Evolutionary conservation across 2,329 filamentous ascomycete genomes (phyloP), one percentile per base, ranked within the genome.

Genomic region (Fusarium nematophilum): DNA sequence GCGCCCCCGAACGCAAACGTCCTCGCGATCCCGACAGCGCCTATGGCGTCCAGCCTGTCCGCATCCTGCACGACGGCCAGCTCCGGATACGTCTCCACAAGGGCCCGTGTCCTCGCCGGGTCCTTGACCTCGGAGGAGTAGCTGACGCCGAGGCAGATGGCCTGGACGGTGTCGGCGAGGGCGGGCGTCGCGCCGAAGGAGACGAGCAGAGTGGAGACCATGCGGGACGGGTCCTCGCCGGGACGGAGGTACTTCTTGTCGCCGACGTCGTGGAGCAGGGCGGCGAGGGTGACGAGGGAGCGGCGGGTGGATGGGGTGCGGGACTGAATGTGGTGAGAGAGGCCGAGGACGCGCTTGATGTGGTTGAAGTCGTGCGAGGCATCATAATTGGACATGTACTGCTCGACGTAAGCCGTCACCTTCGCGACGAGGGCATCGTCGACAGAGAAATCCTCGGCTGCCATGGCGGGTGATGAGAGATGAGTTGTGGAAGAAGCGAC

Each of bases 31-130:
- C 94, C 94, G 25, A 97, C 85, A 0, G 91, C 92, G 1, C 93
- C 94, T 43, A 97, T 88, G 4, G 93, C 91, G 76, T 98, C 94
- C n/a, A 98, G 80, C 6, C 93, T 83, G 78, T 97, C 94, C 4
- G 93, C 93, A 74, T 97, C 94, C 76, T 97, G 93, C 26, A 97
- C 92, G 40, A 96, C 85, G 0, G 86, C 93, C 27, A 79, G 70
- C 65, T 78, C 76, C 1, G 91, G 91, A 72, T 90, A 80, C 25
- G 76, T 70, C 6, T 71, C 72, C n/a, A 96, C 79, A n/a, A 93
- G 79, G 2, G 77, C 74, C n/a, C 74, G 75, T 8, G 92, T 87
- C 10, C 77, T 75, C 6, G 75, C 76, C 1, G 89, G 88, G 69
- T 93, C 81, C 66, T 84, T 85, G 42, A 85, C 79, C 75, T 97